A percentile compares a stretch with the other conserved stretches of the same genome.
Evolutionary conservation across 2,329 filamentous ascomycete species (phyloP).

Genomic region (Aspergillus tamarii): DNA sequence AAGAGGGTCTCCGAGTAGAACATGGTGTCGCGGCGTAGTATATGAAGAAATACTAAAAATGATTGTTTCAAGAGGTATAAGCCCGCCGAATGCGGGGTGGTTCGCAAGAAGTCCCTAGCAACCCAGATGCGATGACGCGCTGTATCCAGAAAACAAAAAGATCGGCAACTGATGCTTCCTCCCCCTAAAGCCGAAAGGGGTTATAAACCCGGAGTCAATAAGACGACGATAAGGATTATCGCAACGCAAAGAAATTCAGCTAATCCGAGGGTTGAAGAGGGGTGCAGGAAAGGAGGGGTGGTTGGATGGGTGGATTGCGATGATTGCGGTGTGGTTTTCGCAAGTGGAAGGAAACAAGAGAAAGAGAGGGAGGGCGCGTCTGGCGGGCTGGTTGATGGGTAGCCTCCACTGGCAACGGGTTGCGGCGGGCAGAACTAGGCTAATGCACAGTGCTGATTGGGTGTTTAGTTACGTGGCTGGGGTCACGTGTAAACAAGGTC

Average conservation of each 20-base stretch:
- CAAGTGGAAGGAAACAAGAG: constrained; percentile 14
- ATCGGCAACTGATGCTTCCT: constrained; percentile 20
- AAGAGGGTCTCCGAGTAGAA: constrained; percentile 97
- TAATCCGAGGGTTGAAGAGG: constrained; percentile 8
- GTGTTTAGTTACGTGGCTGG: constrained; percentile 25
- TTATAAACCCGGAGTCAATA: neutral
- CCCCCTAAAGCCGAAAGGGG: constrained; percentile 11
- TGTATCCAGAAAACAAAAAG: constrained; percentile 36
- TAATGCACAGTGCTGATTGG: constrained; percentile 16
- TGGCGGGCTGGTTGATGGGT: constrained; percentile 13
- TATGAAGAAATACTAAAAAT: constrained; percentile 34
- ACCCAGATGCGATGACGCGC: constrained; percentile 36
- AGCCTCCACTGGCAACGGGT: constrained; percentile 17
- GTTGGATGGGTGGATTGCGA: constrained; percentile 3
- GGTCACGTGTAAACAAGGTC: constrained; percentile 29
- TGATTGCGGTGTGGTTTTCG: constrained; percentile 6
- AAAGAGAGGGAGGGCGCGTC: constrained; percentile 12
- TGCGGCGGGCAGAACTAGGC: neutral
- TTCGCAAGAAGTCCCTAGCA: constrained; percentile 27
- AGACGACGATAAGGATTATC: constrained; percentile 9
- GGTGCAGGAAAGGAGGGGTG: constrained; percentile 9
- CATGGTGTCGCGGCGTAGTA: constrained; percentile 58
- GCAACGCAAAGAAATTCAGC: constrained; percentile 12
- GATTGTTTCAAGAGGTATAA: constrained; percentile 20
- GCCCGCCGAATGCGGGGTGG: constrained; percentile 39